Conservation (phyloP, 1,284 basidiomycete genomes). For the Lentinus polychrous region DNA sequence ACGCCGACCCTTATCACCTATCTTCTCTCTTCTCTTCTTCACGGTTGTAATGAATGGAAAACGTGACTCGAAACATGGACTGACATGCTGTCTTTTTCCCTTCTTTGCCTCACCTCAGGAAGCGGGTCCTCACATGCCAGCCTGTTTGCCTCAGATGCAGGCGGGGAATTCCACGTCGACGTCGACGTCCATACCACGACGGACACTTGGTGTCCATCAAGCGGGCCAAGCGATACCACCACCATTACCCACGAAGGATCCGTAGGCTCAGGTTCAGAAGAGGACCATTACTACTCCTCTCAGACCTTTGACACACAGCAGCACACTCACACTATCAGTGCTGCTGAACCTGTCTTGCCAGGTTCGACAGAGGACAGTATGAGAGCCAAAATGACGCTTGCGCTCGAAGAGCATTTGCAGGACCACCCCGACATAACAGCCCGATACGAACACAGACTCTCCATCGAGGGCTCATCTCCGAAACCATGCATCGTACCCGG, state of each 20-base stretch:
- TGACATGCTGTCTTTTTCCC: no score
- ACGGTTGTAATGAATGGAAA: no score
- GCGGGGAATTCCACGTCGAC: not conserved
- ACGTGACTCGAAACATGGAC: no score
- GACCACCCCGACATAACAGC: slow-evolving; percentile 7
- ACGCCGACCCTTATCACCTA: no score
- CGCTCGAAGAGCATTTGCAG: slow-evolving; percentile 14
- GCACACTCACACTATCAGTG: not conserved
- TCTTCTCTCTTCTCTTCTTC: no score
- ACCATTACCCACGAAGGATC: not conserved
- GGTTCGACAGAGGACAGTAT: slow-evolving; percentile 3
- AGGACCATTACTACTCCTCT: not conserved
- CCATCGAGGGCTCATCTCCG: slow-evolving; percentile 22
- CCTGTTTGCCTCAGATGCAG: not conserved
- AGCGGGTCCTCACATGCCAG: slow-evolving; percentile 1
- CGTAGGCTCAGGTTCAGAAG: not conserved
- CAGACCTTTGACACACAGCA: no score
- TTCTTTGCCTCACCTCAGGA: slow-evolving; percentile 3
- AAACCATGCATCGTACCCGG: slow-evolving; percentile 28
- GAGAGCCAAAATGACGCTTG: slow-evolving; percentile 13
- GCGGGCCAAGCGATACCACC: not conserved
- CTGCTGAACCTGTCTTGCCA: not conserved
- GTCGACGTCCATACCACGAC: not conserved
- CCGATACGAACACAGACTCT: slow-evolving; percentile 21
- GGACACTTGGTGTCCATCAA: not conserved